Evolutionary conservation across 2,329 filamentous ascomycete genomes (phyloP), one percentile per base, ranked within the genome.

Genomic region (Pestalotiopsis sp.): DNA sequence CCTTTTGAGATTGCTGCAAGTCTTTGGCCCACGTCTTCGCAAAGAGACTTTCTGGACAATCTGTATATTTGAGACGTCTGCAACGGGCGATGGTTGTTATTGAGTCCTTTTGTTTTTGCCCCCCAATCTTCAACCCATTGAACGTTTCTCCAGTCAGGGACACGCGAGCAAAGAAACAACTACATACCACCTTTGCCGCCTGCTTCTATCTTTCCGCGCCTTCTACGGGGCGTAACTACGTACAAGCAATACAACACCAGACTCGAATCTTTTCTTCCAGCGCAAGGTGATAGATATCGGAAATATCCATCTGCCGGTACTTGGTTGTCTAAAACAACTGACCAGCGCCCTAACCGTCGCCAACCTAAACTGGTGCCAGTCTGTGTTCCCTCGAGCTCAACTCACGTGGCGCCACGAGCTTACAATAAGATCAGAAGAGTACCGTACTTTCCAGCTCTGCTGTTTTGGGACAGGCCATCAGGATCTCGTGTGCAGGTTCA

Each of bases 311-410:
- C 45, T 52, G 45, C 45, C 45, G 45, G 45, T 52, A 36, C 7
- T 52, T 52, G 17, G 17, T 52, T 52, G 45, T 52, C 45, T 52
- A 52, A 20, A 20, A 52, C 45, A 52, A 52, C 20, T 52, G 7
- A 52, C 45, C 45, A 52, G 20, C n/a, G 45, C 45, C 45, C 20
- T 52, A 52, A 52, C 31, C 61, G 61, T 63, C 61, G 20, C 31
- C 41, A 57, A 11, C 49, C 27, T 57, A 49, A 65, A 31, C 14
- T 25, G 49, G 52, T 36, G 63, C 49, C 63, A 45, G 25, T 56
- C 63, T 66, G 63, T 39, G 63, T 27, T 38, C 52, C 63, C 62
- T 65, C 14, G 14, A 52, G 45, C 20, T 52, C 17, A 52, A 52
- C 17, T 52, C 45, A n/a, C 45, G 45, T 52, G 45, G 41, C 41